Evolutionary conservation across 1,284 basidiomycete genomes (phyloP).

Genomic region (Afroboletus lepidellus): DNA sequence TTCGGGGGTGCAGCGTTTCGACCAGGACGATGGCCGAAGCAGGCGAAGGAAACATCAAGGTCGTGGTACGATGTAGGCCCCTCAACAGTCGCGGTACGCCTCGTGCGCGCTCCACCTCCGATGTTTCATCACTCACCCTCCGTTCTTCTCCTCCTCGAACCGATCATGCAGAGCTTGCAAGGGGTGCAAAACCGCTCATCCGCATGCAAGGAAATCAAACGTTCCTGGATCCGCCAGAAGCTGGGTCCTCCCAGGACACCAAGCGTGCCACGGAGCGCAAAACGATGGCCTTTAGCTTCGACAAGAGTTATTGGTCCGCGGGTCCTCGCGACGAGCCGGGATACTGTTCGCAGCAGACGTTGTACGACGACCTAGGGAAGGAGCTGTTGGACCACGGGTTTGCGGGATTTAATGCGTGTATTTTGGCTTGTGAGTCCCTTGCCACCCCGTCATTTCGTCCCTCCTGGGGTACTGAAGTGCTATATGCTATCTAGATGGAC

Average conservation of each 20-base stretch:
- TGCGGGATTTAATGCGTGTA: slow-evolving; percentile 96
- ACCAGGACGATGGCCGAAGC: slow-evolving; percentile 47
- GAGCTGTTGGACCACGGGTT: slow-evolving; percentile 95
- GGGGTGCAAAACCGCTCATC: slow-evolving; percentile 89
- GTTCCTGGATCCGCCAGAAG: slow-evolving; percentile 86
- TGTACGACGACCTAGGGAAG: slow-evolving; percentile 93
- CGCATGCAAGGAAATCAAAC: slow-evolving; percentile 93
- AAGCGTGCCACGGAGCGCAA: slow-evolving; percentile 86
- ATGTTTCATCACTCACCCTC: slow-evolving; percentile 8
- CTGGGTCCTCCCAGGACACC: slow-evolving; percentile 62
- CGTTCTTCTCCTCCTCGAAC: slow-evolving; percentile 8
- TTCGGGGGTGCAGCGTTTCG: slow-evolving; percentile 12
- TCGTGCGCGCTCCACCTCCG: slow-evolving; percentile 6
- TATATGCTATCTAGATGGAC: slow-evolving; percentile 60
- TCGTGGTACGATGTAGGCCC: slow-evolving; percentile 94
- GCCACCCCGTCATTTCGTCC: not conserved
- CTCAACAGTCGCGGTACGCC: slow-evolving; percentile 86
- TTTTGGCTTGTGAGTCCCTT: slow-evolving; percentile 86
- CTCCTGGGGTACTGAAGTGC: slow-evolving; percentile 5
- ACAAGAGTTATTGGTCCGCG: slow-evolving; percentile 96
- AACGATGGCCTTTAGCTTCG: slow-evolving; percentile 87
- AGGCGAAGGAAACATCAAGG: slow-evolving; percentile 90
- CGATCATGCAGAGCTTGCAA: slow-evolving; percentile 68
- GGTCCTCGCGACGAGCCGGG: slow-evolving; percentile 82
- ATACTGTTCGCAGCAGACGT: slow-evolving; percentile 90